phyloP scores from a whole-genome alignment of 306 rosid genomes.

The Alnus glutinosa region DNA sequence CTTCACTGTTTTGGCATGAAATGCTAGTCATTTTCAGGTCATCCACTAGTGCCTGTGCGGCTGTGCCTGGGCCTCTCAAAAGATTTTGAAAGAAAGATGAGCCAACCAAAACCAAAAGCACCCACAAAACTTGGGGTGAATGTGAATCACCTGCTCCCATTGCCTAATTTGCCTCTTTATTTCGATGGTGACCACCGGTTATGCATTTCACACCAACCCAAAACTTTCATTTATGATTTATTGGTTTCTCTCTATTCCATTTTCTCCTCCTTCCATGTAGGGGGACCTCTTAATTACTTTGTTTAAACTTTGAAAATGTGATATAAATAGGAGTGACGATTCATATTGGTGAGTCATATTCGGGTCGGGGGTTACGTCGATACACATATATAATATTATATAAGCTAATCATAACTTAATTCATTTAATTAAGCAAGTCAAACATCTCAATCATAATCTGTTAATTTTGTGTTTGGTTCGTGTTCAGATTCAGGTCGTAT shows the following conservation, averaged over 20 bases:
- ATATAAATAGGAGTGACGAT: too few relatives aligned
- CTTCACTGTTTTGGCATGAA: background rate
- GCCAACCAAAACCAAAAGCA: background rate
- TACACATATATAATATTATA: too few relatives aligned
- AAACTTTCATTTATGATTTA: background rate
- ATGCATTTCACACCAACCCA: slow-evolving; percentile 4
- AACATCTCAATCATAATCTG: too few relatives aligned
- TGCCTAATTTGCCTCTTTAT: background rate
- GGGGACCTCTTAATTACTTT: too few relatives aligned
- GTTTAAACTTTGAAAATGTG: too few relatives aligned
- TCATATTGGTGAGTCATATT: too few relatives aligned
- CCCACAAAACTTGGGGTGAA: background rate
- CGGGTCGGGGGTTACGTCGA: too few relatives aligned
- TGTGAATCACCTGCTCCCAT: background rate
- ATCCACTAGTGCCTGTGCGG: background rate
- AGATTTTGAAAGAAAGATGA: background rate
- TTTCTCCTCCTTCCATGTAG: background rate
- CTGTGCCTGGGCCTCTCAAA: background rate
- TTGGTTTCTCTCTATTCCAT: background rate
- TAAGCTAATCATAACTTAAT: too few relatives aligned
- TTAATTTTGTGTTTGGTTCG: too few relatives aligned
- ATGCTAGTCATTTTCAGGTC: background rate
- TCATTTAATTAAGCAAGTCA: too few relatives aligned
- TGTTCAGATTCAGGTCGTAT: too few relatives aligned
- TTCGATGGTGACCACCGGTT: slow-evolving; percentile 9